Evolutionary conservation across 768 basidiomycete genomes (phyloP), one percentile per base, ranked within the genome.

Genomic region (Pulveroboletus sp.): DNA sequence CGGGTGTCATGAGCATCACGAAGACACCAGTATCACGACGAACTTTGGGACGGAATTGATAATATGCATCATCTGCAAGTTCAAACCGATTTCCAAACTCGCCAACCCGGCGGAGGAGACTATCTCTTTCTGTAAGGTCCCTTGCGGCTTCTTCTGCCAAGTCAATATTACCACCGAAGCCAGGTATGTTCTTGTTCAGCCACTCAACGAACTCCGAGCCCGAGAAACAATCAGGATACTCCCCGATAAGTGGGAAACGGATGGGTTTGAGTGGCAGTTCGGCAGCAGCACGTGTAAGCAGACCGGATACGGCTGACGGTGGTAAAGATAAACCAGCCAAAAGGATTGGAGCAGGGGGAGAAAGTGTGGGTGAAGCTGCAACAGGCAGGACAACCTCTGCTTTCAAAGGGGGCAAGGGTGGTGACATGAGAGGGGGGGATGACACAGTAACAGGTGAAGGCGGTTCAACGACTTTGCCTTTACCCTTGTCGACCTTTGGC

Each of bases 131-230:
- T 11, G 77, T 72, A 33, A 84, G 68, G 38, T 81, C 78, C 30
- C 64, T 64, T 26, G 81, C 81, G n/a, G 67, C 81, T 46, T 90
- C 83, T 56, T 89, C 89, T 2, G 90, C 90, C 39, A 79, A 75
- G 51, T 93, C 91, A 48, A 89, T 69, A 64, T 76, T 86, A 17
- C 86, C 88, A 15, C 79, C 84, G 54, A 95, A 86, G 8, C 80
- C 89, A 53, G 81, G 79, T 3, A 94, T 83, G 55, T 88, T 84
- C 50, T 77, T 79, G 50, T 82, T 81, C 49, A 96, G 68, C 92
- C 92, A 96, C 5, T 78, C 76, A 8, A 86, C 87, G 55, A 96
- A 85, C 56, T 95, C 93, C 37, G 92, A 91, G 27, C 93, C 93
- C 14, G 82, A 83, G 69, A 95, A 94, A 51, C 86, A 85, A 50